These are phyloP conservation scores for Closterium sp. DNA, from an alignment of 139 green algal species.

Conservation along the genomic window DNA sequence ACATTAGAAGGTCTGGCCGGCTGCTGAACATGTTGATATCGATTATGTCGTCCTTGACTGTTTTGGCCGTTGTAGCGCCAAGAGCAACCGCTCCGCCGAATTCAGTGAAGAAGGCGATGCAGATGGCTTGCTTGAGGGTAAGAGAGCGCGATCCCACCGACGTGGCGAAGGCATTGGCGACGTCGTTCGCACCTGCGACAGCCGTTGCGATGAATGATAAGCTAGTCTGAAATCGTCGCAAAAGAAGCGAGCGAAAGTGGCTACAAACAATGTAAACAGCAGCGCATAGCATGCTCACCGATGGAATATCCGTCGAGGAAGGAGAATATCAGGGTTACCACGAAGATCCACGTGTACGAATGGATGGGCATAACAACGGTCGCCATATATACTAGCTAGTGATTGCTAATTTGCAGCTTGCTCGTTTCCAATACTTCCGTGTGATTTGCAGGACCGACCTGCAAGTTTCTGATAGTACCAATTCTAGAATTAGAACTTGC, in stretches of 20 bases:
- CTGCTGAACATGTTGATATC: conserved; percentile 4
- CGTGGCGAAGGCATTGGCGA: conserved; percentile 55
- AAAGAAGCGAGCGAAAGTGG: background rate
- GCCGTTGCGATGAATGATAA: background rate
- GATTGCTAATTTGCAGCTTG: background rate
- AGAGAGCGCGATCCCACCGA: conserved; percentile 57
- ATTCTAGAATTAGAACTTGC: background rate
- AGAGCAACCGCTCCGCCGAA: conserved; percentile 31
- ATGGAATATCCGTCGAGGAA: background rate
- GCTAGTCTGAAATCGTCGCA: background rate
- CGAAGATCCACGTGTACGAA: background rate
- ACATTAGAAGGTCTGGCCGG: conserved; percentile 52
- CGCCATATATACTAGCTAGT: background rate
- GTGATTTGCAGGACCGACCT: background rate
- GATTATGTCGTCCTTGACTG: conserved; percentile 25
- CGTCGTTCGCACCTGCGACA: background rate
- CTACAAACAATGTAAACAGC: background rate
- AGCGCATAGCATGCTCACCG: background rate
- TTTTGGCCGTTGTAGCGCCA: conserved; percentile 11
- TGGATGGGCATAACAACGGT: background rate
- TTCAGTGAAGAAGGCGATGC: conserved; percentile 39
- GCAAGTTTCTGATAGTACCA: background rate
- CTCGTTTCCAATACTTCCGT: background rate
- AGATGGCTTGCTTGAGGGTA: conserved; percentile 36
- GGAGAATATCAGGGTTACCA: background rate